Percentiles rank a stretch among this genome's conserved stretches.
Evolutionary conservation across 495 filamentous ascomycete genomes (phyloP).

Genomic region (Podospora sp.): DNA sequence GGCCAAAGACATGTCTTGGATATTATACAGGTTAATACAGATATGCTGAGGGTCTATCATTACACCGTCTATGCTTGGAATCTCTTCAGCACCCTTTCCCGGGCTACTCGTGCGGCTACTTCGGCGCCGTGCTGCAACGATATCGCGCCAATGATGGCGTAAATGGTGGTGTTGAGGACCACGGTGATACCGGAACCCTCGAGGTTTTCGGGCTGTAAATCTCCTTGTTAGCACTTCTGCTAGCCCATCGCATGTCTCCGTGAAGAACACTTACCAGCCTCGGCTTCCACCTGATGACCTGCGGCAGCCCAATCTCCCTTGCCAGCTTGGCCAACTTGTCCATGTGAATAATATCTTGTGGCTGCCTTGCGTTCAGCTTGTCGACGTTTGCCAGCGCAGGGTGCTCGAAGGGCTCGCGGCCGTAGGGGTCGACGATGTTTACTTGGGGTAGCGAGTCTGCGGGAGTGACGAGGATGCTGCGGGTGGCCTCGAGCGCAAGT

Average conservation of each 20-base stretch:
- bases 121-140: conserved; percentile 82
- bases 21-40: conserved; percentile 38
- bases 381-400: conserved; percentile 70
- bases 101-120: conserved; percentile 71
- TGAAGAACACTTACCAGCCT: conserved; percentile 63
- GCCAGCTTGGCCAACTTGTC: conserved; percentile 67
- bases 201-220: conserved; percentile 68
- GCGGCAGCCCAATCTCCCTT: conserved; percentile 64
- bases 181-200: conserved; percentile 67
- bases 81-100: conserved; percentile 71
- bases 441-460: conserved; percentile 28
- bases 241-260: neutral
- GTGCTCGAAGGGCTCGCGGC: conserved; percentile 70
- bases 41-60: conserved; percentile 12
- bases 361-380: conserved; percentile 60
- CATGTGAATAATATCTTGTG: conserved; percentile 59
- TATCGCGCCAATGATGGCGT: conserved; percentile 84
- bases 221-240: conserved; percentile 15
- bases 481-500: conserved; percentile 73
- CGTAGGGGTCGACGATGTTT: conserved; percentile 44
- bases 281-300: conserved; percentile 86
- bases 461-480: conserved; percentile 62
- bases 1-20: conserved; percentile 4
- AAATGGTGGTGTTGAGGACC: conserved; percentile 74
- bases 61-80: conserved; percentile 32